Evolutionary conservation across 257 asterid genomes (phyloP), one percentile per base, ranked within the genome.

Genomic region (Fraxinus excelsior): DNA sequence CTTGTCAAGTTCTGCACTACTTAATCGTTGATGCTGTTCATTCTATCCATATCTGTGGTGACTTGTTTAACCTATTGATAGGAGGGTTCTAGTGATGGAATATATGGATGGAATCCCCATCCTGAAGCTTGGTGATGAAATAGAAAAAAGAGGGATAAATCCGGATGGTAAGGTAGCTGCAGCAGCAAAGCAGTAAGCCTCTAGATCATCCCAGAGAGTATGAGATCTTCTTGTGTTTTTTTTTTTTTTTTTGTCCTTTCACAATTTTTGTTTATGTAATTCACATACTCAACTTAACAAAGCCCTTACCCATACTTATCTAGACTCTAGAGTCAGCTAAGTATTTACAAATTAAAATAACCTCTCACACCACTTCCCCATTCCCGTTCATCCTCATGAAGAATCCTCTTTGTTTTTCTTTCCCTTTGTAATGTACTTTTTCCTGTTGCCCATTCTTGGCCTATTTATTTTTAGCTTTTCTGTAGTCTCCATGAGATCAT

Each of bases 71-170:
- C 74, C 73, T 56, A n/a, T 70, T 78, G 76, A 78, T 82, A 96
- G 98, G 92, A 93, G 87, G 90, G 98, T 88, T 84, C 82, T 96
- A 76, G 94, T 87, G 74, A 96, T 96, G 99, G 99, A 96, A 80
- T 91, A 89, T 77, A 90, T 96, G 73, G 96, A 93, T 74, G 99
- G 99, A 77, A 82, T 89, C 79, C 99, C 99, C 14, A 96, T 96
- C 79, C 84, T 91, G 84, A 93, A 88, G 87, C 93, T 96, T 72
- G 99, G 91, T 75, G 97, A 96, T 77, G 99, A 93, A 88, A 96
- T 96, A 67, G 94, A 90, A 75, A 96, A 89, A 87, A 84, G 99
- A 86, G 99, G 99, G 88, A 84, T 96, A 75, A 87, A 87, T 82
- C 99, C 98, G 78, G 87, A 67, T 86, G 97, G 98, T 84, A 91